phyloP scores from a whole-genome alignment of 106 monocot genomes.

The Xerophyta viscosa region DNA sequence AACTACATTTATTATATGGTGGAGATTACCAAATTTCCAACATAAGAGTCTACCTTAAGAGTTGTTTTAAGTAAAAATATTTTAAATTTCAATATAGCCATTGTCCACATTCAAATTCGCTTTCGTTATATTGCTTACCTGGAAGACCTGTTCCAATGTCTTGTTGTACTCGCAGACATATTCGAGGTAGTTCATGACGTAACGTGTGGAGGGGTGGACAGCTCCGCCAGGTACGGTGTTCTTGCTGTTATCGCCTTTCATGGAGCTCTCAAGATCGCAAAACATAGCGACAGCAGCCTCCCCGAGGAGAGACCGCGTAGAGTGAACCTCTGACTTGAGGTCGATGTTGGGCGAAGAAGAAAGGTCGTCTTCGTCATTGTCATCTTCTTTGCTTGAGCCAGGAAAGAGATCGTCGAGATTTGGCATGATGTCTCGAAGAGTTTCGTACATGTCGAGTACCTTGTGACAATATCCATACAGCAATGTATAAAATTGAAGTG shows the following conservation, averaged over 20 bases:
- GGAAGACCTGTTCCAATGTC: conserved; percentile 25
- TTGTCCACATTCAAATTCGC: too few species aligned
- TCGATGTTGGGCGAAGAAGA: conserved; percentile 13
- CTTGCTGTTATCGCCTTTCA: conserved; percentile 24
- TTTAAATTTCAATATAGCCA: too few species aligned
- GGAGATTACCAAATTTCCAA: too few species aligned
- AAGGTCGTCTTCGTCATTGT: neutral
- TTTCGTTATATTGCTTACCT: too few species aligned
- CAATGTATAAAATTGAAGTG: too few species aligned
- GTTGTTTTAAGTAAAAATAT: too few species aligned
- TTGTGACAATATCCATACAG: too few species aligned
- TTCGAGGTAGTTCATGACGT: conserved; percentile 45
- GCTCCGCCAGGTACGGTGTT: conserved; percentile 46
- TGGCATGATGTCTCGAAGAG: conserved; percentile 33
- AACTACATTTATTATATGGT: too few species aligned
- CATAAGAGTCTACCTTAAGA: too few species aligned
- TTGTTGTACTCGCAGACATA: conserved; percentile 39
- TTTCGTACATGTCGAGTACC: conserved; percentile 71
- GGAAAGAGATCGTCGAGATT: conserved; percentile 28
- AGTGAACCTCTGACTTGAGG: conserved; percentile 20
- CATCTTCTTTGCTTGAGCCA: neutral
- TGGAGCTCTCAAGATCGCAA: conserved; percentile 31
- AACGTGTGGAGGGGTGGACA: conserved; percentile 41
- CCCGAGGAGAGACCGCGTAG: conserved; percentile 16
- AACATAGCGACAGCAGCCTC: conserved; percentile 34